Percentiles rank a stretch among this genome's conserved stretches.
phyloP scores from a whole-genome alignment of 257 asterid genomes.

The Craterostigma plantagineum region DNA sequence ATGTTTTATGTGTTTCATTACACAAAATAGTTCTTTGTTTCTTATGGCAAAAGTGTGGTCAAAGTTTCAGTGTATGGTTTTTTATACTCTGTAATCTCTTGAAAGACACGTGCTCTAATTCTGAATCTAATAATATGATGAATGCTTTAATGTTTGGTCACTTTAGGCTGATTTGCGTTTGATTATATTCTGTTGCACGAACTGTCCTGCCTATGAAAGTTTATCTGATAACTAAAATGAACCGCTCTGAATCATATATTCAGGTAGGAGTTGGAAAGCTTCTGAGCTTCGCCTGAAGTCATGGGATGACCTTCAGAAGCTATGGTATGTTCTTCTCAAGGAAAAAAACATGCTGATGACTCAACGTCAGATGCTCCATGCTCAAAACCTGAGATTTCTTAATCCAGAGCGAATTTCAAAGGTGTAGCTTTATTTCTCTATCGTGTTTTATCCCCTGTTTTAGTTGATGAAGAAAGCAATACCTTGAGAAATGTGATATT shows the following conservation, averaged over 20 bases:
- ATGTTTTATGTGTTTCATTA: no score
- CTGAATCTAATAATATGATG: no score
- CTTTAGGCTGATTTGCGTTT: no score
- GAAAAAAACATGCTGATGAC: conserved; percentile 90
- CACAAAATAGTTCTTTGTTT: no score
- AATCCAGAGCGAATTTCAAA: conserved; percentile 85
- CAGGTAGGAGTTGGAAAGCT: conserved; percentile 96
- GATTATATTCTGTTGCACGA: background rate
- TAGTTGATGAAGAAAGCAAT: background rate
- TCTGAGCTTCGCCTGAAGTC: conserved; percentile 87
- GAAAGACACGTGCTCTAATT: no score
- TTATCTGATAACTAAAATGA: conserved; percentile 1
- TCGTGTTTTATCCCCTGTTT: background rate
- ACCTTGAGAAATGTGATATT: no score
- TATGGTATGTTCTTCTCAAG: conserved; percentile 79
- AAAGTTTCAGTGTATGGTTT: no score
- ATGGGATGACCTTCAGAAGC: conserved; percentile 94
- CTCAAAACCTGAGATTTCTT: conserved; percentile 62
- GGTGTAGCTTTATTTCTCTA: conserved; percentile 15
- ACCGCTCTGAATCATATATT: no score
- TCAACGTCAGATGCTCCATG: conserved; percentile 82
- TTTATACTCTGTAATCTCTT: no score
- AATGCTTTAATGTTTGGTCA: no score
- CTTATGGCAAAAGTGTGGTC: no score
- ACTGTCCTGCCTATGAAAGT: background rate